Conservation (phyloP, 768 basidiomycete species). For the Mycena alexandri region DNA sequence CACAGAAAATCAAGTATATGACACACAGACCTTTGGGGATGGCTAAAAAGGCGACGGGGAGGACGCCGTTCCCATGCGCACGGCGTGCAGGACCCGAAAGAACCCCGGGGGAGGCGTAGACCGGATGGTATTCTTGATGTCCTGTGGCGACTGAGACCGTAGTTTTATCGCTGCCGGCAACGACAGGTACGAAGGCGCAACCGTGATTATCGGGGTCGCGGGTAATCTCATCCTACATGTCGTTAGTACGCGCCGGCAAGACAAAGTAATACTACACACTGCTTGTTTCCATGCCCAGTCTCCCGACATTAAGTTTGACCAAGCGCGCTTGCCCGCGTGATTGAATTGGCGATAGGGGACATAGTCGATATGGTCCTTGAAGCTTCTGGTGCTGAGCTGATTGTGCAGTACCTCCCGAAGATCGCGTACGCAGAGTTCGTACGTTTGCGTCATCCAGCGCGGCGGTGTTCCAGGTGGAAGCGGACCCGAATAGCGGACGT, state of each 20-base stretch:
- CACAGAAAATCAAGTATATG: not conserved
- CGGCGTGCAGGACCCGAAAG: conserved; percentile 39
- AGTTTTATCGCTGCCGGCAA: conserved; percentile 57
- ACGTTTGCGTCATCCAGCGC: not conserved
- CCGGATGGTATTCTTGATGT: conserved; percentile 53
- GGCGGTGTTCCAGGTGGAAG: conserved; percentile 1
- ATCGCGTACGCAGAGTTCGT: not conserved
- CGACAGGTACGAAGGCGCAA: conserved; percentile 46
- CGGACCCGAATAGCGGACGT: conserved; percentile 12
- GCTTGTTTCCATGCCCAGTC: conserved; percentile 46
- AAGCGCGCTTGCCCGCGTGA: conserved; percentile 39
- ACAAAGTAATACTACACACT: conserved; percentile 28
- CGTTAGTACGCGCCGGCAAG: conserved; percentile 22
- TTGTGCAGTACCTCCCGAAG: not conserved
- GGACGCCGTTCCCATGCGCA: not conserved
- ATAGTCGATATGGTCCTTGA: conserved; percentile 1
- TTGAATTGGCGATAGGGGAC: conserved; percentile 45
- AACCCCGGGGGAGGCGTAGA: conserved; percentile 48
- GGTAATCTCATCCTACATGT: too few relatives aligned
- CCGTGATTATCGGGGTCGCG: conserved; percentile 43
- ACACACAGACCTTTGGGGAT: not conserved
- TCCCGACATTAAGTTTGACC: conserved; percentile 43
- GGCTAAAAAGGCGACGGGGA: not conserved
- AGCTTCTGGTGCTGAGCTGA: not conserved
- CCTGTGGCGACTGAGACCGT: conserved; percentile 56